Evolutionary conservation across 2,329 filamentous ascomycete genomes (phyloP).

Genomic region (Ascochyta lentis): DNA sequence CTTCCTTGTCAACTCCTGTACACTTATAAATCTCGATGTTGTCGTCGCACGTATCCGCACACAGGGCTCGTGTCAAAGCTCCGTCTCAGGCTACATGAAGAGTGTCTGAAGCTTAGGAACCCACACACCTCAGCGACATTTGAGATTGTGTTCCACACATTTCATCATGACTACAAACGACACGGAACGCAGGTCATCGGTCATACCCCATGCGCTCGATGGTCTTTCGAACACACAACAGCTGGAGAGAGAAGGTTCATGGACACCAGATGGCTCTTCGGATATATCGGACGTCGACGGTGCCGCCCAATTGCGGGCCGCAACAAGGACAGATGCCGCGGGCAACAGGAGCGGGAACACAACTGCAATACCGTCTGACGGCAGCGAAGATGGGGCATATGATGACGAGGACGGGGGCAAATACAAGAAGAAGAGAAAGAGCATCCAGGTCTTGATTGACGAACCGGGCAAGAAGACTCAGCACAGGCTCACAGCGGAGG

Average conservation of each 20-base stretch:
- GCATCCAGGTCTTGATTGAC: constrained; percentile 57
- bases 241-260: constrained; percentile 30
- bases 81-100: constrained; percentile 15
- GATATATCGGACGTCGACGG: constrained; percentile 49
- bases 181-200: constrained; percentile 19
- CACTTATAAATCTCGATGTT: constrained; percentile 7
- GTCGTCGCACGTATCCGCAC: constrained; percentile 17
- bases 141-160: neutral
- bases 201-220: constrained; percentile 37
- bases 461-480: constrained; percentile 54
- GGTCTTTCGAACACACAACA: constrained; percentile 33
- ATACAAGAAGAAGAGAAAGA: constrained; percentile 43
- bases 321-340: constrained; percentile 46
- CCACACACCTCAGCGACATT: neutral
- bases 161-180: constrained; percentile 15
- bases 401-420: constrained; percentile 11
- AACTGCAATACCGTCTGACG: constrained; percentile 36
- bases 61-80: constrained; percentile 21
- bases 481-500: constrained; percentile 59
- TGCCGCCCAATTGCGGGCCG: constrained; percentile 48
- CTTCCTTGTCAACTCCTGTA: neutral
- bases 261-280: constrained; percentile 36
- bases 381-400: constrained; percentile 21
- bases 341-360: constrained; percentile 41
- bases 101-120: neutral